phyloP scores from a whole-genome alignment of 495 filamentous ascomycete species.

The Podospora comata region DNA sequence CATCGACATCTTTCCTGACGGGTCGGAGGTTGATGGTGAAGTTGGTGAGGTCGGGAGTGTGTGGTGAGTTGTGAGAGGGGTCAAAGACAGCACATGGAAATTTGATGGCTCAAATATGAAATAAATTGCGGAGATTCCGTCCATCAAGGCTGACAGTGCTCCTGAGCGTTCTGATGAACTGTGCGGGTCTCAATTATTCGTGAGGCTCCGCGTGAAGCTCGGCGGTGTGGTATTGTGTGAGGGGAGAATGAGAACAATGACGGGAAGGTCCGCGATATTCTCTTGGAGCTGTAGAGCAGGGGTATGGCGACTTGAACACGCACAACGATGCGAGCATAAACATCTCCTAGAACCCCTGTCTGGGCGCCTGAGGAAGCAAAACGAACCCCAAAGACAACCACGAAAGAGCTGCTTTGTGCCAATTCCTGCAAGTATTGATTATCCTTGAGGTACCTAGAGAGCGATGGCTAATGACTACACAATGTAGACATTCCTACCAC shows the following conservation, averaged over 20 bases:
- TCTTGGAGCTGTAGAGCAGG: background rate
- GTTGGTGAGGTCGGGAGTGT: background rate
- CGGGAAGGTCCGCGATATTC: background rate
- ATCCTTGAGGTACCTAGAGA: no score
- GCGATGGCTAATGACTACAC: no score
- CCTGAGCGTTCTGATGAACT: background rate
- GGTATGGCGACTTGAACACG: background rate
- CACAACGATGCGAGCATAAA: background rate
- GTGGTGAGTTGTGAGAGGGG: background rate
- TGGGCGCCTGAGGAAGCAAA: no score
- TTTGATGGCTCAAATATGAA: background rate
- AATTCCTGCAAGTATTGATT: no score
- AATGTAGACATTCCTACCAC: no score
- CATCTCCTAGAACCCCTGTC: no score
- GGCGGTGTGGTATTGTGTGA: background rate
- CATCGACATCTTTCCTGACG: background rate
- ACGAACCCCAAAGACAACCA: no score
- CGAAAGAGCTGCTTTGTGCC: no score
- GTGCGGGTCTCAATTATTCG: background rate
- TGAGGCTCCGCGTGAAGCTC: background rate
- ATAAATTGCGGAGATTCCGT: background rate
- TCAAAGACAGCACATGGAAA: background rate
- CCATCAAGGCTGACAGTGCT: background rate
- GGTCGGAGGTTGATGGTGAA: background rate
- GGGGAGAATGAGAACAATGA: background rate